Conservation (phyloP, 768 basidiomycete species). For the Trametes maxima region DNA sequence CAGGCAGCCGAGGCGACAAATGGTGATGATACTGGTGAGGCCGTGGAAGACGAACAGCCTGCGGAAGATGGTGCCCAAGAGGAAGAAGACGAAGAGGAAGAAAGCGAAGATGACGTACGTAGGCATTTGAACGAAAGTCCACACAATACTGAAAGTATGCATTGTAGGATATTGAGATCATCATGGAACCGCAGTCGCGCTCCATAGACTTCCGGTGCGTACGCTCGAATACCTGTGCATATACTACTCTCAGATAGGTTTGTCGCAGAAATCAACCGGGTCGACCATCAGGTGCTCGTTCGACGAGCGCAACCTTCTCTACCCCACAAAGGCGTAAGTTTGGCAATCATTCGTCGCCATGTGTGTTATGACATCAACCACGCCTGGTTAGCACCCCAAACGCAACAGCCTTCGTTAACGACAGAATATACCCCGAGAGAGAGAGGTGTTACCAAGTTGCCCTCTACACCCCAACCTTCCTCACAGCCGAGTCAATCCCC, state of each 20-base stretch:
- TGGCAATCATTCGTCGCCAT: constrained; percentile 17
- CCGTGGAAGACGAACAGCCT: constrained; percentile 35
- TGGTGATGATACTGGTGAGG: constrained; percentile 29
- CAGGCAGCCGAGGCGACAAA: constrained; percentile 38
- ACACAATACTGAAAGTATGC: background rate
- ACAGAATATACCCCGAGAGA: constrained; percentile 83
- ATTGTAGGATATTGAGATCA: constrained; percentile 82
- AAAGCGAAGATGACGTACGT: constrained; percentile 43
- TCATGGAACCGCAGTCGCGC: constrained; percentile 77
- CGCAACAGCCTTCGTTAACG: constrained; percentile 66
- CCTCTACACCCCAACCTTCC: constrained; percentile 31
- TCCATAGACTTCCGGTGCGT: constrained; percentile 75
- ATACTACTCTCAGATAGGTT: background rate
- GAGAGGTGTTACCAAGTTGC: constrained; percentile 48
- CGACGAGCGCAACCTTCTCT: constrained; percentile 31
- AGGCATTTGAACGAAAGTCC: background rate
- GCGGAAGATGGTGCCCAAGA: constrained; percentile 40
- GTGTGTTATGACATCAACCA: background rate
- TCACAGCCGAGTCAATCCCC: constrained; percentile 24
- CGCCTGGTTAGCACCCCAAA: constrained; percentile 37
- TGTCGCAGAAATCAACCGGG: constrained; percentile 36
- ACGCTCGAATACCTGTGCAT: background rate
- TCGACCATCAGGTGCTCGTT: constrained; percentile 33
- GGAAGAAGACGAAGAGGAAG: constrained; percentile 42
- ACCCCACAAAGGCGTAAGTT: constrained; percentile 35